Conservation (phyloP, 2,329 filamentous ascomycete genomes). For the Fusarium euwallaceae region DNA sequence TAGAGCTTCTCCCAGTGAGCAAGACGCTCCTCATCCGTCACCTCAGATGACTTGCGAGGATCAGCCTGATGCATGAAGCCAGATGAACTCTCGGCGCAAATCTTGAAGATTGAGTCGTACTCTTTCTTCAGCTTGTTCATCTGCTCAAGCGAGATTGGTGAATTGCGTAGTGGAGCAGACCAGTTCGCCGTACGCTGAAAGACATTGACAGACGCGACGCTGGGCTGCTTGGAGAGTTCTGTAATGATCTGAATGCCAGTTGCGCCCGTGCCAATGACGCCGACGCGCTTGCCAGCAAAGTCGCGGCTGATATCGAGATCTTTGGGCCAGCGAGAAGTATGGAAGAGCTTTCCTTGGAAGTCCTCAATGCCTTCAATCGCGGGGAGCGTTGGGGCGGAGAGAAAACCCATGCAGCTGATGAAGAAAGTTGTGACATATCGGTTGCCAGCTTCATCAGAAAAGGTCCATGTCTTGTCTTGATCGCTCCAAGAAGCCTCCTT, state of each 20-base stretch:
- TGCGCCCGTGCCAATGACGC: neutral
- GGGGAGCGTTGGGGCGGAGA: neutral
- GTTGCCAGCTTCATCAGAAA: neutral
- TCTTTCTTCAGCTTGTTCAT: constrained; percentile 2
- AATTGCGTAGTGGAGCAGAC: neutral
- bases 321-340: neutral
- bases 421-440: neutral
- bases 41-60: neutral
- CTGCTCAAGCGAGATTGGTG: neutral
- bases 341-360: neutral
- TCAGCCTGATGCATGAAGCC: neutral
- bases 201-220: neutral
- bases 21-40: neutral
- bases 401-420: neutral
- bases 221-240: neutral
- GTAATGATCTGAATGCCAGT: neutral
- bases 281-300: neutral
- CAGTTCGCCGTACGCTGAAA: neutral
- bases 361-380: neutral
- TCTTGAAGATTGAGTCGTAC: neutral
- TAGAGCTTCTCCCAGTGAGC: neutral
- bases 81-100: neutral
- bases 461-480: neutral
- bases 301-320: neutral
- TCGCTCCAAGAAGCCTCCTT: neutral